These are phyloP conservation scores for Phytopythium cucurbitacearum DNA, from an alignment of 352 stramenopile genomes.

Conservation along the genomic window DNA sequence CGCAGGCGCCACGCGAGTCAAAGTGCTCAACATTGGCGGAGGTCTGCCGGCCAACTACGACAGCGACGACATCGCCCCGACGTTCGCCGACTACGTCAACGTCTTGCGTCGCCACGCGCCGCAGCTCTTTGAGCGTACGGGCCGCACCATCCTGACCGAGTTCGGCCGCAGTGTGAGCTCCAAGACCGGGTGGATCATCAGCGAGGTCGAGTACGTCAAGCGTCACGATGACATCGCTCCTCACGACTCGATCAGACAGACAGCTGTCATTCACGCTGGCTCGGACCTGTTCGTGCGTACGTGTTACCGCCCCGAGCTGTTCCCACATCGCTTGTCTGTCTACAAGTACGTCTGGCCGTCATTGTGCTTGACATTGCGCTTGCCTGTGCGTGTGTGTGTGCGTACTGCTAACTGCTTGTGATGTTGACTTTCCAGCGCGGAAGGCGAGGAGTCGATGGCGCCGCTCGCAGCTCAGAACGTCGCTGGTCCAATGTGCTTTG, in stretches of 20 bases:
- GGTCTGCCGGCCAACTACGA: slow-evolving; percentile 90
- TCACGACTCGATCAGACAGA: slow-evolving; percentile 34
- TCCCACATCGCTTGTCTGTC: slow-evolving; percentile 76
- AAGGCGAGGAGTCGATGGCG: slow-evolving; percentile 40
- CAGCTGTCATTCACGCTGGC: slow-evolving; percentile 86
- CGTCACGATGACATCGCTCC: slow-evolving; percentile 29
- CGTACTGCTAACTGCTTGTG: slow-evolving; percentile 7
- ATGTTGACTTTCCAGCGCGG: slow-evolving; percentile 22
- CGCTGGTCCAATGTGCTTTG: slow-evolving; percentile 90
- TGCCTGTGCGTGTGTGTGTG: not conserved
- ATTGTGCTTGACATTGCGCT: not conserved
- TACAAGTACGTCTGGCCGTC: slow-evolving; percentile 55
- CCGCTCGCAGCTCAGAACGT: slow-evolving; percentile 63
- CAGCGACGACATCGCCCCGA: slow-evolving; percentile 56
- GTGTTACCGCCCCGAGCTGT: slow-evolving; percentile 80
- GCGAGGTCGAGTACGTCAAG: slow-evolving; percentile 91
- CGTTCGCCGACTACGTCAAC: slow-evolving; percentile 81
- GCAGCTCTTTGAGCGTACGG: slow-evolving; percentile 76
- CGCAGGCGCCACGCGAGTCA: slow-evolving; percentile 64
- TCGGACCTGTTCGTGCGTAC: slow-evolving; percentile 88
- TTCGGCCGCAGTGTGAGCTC: slow-evolving; percentile 85
- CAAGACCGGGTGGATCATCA: slow-evolving; percentile 86
- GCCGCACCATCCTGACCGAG: slow-evolving; percentile 87
- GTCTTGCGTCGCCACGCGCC: slow-evolving; percentile 63
- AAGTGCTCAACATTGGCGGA: slow-evolving; percentile 89